phyloP scores from a whole-genome alignment of 139 green algal genomes.

The Zygnema cylindricum region DNA sequence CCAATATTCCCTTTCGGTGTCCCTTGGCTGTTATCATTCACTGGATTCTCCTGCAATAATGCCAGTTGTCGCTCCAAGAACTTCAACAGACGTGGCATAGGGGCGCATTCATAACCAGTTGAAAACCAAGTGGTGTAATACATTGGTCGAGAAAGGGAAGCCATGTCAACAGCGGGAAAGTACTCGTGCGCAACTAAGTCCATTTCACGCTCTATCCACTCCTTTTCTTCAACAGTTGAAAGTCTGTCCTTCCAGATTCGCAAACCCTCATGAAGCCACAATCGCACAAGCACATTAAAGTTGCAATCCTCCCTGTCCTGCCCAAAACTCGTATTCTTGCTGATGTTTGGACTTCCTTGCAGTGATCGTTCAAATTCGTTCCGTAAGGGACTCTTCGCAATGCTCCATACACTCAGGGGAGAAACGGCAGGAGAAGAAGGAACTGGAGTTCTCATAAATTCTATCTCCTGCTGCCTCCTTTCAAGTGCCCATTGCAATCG shows the following conservation, averaged over 20 bases:
- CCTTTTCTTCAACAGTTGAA: slow-evolving; percentile 29
- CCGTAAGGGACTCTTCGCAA: not conserved
- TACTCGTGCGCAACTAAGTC: not conserved
- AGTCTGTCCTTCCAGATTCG: slow-evolving; percentile 36
- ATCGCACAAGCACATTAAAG: slow-evolving; percentile 1
- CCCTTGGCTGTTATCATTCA: not conserved
- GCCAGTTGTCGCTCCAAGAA: slow-evolving; percentile 13
- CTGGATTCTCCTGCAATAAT: slow-evolving; percentile 6
- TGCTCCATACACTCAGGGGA: not conserved
- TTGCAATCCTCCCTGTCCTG: not conserved
- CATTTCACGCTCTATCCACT: slow-evolving; percentile 14
- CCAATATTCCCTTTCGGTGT: not conserved
- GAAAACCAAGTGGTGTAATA: slow-evolving; percentile 21
- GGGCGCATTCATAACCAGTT: not conserved
- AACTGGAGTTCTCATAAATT: not conserved
- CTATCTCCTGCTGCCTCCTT: not conserved
- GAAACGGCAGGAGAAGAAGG: not conserved
- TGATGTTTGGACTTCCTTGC: not conserved
- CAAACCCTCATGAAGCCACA: slow-evolving; percentile 48
- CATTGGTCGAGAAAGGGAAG: not conserved
- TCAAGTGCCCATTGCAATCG: not conserved
- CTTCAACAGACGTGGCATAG: not conserved
- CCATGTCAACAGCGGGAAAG: not conserved
- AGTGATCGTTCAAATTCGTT: not conserved
- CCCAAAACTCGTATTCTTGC: not conserved